Evolutionary conservation across 148 eudicot species (phyloP).

Genomic region (Rheum nobile): DNA sequence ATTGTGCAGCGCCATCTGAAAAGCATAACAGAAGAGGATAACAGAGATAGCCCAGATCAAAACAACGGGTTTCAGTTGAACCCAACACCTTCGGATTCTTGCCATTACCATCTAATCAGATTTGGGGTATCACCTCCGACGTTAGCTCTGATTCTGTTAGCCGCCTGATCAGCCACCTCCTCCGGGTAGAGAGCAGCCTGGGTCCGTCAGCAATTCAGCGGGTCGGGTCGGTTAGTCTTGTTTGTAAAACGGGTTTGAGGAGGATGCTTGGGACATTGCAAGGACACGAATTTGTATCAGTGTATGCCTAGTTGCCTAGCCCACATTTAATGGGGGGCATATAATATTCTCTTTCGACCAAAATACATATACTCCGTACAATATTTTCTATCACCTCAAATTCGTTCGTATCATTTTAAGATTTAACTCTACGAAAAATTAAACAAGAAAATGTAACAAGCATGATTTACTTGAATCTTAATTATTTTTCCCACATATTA

Average conservation of each 20-base stretch:
- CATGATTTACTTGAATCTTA: too few relatives aligned
- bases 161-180: neutral
- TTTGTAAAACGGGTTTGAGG: neutral
- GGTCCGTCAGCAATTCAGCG: neutral
- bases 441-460: too few relatives aligned
- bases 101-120: constrained; percentile 24
- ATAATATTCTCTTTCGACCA: too few relatives aligned
- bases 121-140: neutral
- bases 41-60: constrained; percentile 50
- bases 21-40: constrained; percentile 31
- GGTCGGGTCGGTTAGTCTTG: neutral
- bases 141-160: neutral
- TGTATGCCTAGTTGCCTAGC: too few relatives aligned
- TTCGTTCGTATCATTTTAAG: too few relatives aligned
- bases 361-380: too few relatives aligned
- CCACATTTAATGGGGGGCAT: too few relatives aligned
- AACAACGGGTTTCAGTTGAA: constrained; percentile 17
- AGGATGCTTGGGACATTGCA: neutral
- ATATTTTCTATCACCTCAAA: too few relatives aligned
- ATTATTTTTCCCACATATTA: too few relatives aligned
- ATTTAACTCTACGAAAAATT: too few relatives aligned
- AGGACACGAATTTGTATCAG: too few relatives aligned
- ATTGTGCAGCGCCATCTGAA: constrained; percentile 42
- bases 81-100: constrained; percentile 28
- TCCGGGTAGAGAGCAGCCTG: neutral